Evolutionary conservation across 345 rosid species (phyloP).

Genomic region (Salix koriyanagi): DNA sequence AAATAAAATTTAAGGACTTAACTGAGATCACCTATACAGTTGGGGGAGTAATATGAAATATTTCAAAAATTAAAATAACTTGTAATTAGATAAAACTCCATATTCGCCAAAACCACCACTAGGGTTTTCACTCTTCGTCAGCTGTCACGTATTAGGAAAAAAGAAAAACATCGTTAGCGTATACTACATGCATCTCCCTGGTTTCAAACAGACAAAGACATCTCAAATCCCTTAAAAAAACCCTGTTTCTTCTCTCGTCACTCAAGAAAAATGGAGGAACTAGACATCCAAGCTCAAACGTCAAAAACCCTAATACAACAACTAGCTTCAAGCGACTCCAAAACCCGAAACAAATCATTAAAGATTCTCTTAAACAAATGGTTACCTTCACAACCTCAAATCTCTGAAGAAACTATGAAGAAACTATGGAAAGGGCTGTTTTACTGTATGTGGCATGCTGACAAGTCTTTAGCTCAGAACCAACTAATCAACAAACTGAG

Average conservation of each 20-base stretch:
- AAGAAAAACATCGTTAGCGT: too few relatives aligned
- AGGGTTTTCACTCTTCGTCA: not conserved
- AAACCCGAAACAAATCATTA: conserved; percentile 59
- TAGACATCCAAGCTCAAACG: conserved; percentile 23
- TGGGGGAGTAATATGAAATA: not conserved
- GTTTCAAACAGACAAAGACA: not conserved
- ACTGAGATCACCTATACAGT: not conserved
- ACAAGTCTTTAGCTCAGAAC: conserved; percentile 62
- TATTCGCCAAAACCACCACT: not conserved
- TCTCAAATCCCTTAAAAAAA: not conserved
- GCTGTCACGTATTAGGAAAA: not conserved
- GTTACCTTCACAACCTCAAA: conserved; percentile 59
- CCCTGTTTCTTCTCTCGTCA: not conserved
- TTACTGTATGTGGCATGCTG: conserved; percentile 97
- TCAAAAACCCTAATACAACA: conserved; percentile 50
- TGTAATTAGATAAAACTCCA: not conserved
- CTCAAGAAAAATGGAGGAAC: not conserved
- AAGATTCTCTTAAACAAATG: conserved; percentile 51
- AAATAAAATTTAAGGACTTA: not conserved
- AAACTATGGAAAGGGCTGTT: conserved; percentile 94
- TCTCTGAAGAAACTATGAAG: conserved; percentile 76
- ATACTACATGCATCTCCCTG: not conserved
- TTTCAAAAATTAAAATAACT: not conserved
- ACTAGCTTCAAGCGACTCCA: conserved; percentile 63
- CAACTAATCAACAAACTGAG: conserved; percentile 63